A percentile compares a stretch with the other conserved stretches of the same genome.
phyloP scores from a whole-genome alignment of 495 filamentous ascomycete genomes.

The Neurospora sp. region DNA sequence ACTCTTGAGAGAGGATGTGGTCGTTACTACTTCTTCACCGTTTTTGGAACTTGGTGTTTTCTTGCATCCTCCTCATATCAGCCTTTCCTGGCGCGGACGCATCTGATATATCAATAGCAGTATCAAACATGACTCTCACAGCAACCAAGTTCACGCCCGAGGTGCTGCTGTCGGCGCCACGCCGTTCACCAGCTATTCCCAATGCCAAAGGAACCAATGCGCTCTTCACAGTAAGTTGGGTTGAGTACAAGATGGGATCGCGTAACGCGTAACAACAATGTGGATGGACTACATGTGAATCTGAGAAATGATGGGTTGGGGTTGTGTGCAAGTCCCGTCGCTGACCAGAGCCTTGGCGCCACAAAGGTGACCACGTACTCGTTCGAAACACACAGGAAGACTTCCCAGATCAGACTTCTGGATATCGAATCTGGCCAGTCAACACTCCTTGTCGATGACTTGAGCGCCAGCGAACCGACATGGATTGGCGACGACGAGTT shows the following conservation, averaged over 20 bases:
- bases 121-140: slow-evolving; percentile 47
- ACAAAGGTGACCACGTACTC: slow-evolving; percentile 57
- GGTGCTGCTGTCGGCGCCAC: slow-evolving; percentile 76
- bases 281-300: background rate
- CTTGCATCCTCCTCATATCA: slow-evolving; percentile 1
- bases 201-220: slow-evolving; percentile 60
- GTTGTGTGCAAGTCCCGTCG: background rate
- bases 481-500: slow-evolving; percentile 65
- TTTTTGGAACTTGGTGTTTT: background rate
- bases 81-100: background rate
- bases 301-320: background rate
- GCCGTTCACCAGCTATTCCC: slow-evolving; percentile 65
- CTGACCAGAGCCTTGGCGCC: background rate
- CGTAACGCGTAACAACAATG: background rate
- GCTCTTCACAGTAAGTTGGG: slow-evolving; percentile 49
- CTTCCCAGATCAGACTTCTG: slow-evolving; percentile 61
- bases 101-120: background rate
- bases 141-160: slow-evolving; percentile 65
- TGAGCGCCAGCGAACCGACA: slow-evolving; percentile 54
- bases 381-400: slow-evolving; percentile 70
- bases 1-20: background rate
- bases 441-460: slow-evolving; percentile 52
- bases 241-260: background rate
- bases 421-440: slow-evolving; percentile 61
- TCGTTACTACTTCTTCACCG: background rate